Percentiles rank a stretch among this genome's conserved stretches.
Conservation (phyloP, 1,284 basidiomycete species). For the Bondarzewia mesenterica region DNA sequence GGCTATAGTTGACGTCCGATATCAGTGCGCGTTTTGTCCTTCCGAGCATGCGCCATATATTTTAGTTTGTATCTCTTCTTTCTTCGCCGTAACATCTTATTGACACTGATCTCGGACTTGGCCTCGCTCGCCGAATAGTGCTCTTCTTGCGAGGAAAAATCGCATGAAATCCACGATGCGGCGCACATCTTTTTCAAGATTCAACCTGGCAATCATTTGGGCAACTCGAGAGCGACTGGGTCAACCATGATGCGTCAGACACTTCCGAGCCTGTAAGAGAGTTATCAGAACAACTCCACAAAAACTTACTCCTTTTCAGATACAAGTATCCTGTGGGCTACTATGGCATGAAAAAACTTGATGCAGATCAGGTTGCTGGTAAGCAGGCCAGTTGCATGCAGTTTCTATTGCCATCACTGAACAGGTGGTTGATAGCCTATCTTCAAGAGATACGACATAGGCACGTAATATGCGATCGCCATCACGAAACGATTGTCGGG, state of each 20-base stretch:
- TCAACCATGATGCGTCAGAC: too few species aligned
- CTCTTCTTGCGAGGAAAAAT: slow-evolving; percentile 64
- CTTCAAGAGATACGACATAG: not conserved
- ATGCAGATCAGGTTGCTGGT: not conserved
- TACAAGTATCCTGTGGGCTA: not conserved
- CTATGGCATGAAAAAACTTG: not conserved
- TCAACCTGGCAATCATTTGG: slow-evolving; percentile 54
- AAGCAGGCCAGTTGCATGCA: not conserved
- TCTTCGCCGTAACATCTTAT: not conserved
- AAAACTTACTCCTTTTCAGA: not conserved
- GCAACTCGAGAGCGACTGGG: slow-evolving; percentile 24
- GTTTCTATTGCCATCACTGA: too few species aligned
- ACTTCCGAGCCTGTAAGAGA: not conserved
- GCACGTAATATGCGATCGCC: slow-evolving; percentile 60
- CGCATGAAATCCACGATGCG: slow-evolving; percentile 73
- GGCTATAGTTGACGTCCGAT: not conserved
- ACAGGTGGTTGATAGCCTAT: not conserved
- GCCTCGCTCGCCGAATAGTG: slow-evolving; percentile 48
- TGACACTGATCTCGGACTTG: not conserved
- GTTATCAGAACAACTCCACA: not conserved
- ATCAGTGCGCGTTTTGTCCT: not conserved
- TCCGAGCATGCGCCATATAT: not conserved
- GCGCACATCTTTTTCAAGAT: slow-evolving; percentile 84
- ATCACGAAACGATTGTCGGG: slow-evolving; percentile 54
- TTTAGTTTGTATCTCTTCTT: not conserved